phyloP scores from a whole-genome alignment of 208 protist genomes.

The Phytomonas sp. region DNA sequence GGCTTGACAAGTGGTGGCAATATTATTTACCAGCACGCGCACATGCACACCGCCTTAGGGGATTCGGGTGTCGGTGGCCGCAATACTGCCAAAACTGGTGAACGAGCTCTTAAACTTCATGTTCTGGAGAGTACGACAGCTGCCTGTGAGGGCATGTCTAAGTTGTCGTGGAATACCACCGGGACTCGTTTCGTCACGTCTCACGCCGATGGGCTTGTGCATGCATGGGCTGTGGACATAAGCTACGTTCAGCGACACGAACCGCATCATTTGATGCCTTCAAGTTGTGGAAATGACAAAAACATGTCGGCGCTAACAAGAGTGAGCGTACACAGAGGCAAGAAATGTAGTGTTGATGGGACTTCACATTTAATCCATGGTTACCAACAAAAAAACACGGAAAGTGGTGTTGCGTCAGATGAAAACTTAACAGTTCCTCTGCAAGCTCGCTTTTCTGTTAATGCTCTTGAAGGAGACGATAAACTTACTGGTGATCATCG shows the following conservation, averaged over 20 bases:
- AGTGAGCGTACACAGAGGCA: background rate
- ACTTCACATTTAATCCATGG: background rate
- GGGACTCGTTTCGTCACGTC: constrained; percentile 75
- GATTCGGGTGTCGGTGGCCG: background rate
- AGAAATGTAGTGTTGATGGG: background rate
- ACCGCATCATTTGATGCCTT: background rate
- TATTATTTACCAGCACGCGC: background rate
- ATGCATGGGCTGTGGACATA: constrained; percentile 44
- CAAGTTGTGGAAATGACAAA: background rate
- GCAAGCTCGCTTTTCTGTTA: background rate
- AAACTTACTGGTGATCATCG: background rate
- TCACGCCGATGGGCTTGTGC: constrained; percentile 62
- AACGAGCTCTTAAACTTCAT: constrained; percentile 20
- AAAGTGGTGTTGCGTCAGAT: background rate
- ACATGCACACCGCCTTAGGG: background rate
- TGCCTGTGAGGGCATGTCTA: constrained; percentile 43
- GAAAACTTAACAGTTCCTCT: background rate
- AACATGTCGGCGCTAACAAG: background rate
- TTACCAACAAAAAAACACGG: background rate
- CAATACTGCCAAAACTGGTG: background rate
- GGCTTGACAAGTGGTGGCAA: background rate
- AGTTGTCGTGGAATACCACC: constrained; percentile 72
- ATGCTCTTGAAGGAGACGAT: background rate
- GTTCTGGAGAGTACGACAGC: constrained; percentile 31
- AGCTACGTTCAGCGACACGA: background rate